These are phyloP conservation scores for Trichoderma semiorbis DNA, from an alignment of 2,329 filamentous ascomycete species.

Conservation along the genomic window DNA sequence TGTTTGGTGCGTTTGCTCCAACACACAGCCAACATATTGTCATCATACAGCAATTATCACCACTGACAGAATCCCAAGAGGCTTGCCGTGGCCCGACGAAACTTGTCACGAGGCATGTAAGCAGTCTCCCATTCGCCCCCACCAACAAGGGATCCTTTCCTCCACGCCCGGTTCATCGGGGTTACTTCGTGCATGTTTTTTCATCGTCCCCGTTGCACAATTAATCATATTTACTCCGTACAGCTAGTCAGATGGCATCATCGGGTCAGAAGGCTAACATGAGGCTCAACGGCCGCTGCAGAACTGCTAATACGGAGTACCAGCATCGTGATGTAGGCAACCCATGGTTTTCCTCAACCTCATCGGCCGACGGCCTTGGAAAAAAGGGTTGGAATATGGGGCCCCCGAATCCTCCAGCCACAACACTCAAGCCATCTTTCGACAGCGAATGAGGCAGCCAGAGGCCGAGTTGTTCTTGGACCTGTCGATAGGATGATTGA, in stretches of 20 bases:
- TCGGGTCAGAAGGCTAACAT: background rate
- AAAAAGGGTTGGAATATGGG: conserved; percentile 89
- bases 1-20: background rate
- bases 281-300: background rate
- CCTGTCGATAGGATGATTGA: conserved; percentile 93
- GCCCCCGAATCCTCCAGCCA: conserved; percentile 55
- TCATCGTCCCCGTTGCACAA: background rate
- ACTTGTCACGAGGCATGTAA: background rate
- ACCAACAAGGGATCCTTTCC: background rate
- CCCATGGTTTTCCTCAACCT: conserved; percentile 90
- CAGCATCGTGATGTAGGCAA: conserved; percentile 57
- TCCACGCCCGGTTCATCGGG: background rate
- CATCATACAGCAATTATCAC: background rate
- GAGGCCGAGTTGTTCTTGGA: conserved; percentile 72
- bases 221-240: background rate
- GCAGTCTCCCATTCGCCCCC: background rate
- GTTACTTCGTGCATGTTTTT: background rate
- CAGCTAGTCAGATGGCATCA: background rate
- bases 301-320: background rate
- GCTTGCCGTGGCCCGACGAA: background rate
- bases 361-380: conserved; percentile 85
- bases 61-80: background rate
- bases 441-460: conserved; percentile 64
- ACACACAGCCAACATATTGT: background rate
- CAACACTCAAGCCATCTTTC: conserved; percentile 62